Conservation (phyloP, 768 basidiomycete genomes). For the Fibroporia radiculosa region DNA sequence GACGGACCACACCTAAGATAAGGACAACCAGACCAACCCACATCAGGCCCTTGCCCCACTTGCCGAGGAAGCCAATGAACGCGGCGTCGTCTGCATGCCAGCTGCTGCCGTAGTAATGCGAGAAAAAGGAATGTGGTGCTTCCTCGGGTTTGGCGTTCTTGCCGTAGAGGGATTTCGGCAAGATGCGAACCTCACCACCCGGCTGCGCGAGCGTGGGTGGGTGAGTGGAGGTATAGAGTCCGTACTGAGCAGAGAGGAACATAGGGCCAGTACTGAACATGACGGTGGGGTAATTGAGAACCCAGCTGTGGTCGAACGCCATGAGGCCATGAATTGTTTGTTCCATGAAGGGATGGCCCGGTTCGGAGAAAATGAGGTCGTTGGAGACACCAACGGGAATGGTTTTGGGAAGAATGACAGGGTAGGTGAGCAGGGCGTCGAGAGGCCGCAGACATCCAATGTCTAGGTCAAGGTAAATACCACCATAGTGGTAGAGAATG, state of each 20-base stretch:
- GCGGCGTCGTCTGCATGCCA: conserved; percentile 98
- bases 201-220: conserved; percentile 43
- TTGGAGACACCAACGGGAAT: conserved; percentile 97
- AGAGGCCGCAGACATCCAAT: conserved; percentile 85
- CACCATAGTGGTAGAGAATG: conserved; percentile 91
- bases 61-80: conserved; percentile 89
- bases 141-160: conserved; percentile 85
- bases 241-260: conserved; percentile 95
- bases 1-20: conserved; percentile 56
- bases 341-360: conserved; percentile 80
- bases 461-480: conserved; percentile 94
- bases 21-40: conserved; percentile 73
- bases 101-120: conserved; percentile 96
- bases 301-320: conserved; percentile 88
- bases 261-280: conserved; percentile 99
- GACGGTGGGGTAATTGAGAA: conserved; percentile 97
- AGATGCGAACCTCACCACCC: conserved; percentile 73
- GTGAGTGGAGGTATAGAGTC: conserved; percentile 70
- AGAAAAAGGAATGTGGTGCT: conserved; percentile 88
- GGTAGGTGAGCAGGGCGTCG: conserved; percentile 79
- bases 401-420: conserved; percentile 89
- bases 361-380: conserved; percentile 90
- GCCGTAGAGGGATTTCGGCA: conserved; percentile 96
- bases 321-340: conserved; percentile 89
- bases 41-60: conserved; percentile 85